Conservation (phyloP, 345 rosid genomes). For the Noccaea caerulescens region DNA sequence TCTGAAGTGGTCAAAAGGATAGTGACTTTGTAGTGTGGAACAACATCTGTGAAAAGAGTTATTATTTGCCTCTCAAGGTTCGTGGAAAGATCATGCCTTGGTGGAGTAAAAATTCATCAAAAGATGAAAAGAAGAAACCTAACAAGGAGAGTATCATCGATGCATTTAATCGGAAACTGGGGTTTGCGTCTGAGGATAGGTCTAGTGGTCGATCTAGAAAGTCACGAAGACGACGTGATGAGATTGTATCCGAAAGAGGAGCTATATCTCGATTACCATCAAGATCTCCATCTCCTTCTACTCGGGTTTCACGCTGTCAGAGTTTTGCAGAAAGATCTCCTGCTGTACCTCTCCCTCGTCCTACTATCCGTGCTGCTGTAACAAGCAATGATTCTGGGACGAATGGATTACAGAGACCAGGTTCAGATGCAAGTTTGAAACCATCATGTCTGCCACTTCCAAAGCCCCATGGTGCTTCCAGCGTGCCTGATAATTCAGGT, state of each 20-base stretch:
- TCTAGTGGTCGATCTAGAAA: conserved; percentile 53
- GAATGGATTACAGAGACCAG: conserved; percentile 52
- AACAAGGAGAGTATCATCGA: conserved; percentile 76
- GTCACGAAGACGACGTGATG: conserved; percentile 52
- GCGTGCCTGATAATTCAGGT: conserved; percentile 50
- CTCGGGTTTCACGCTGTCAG: conserved; percentile 75
- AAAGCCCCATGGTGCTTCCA: conserved; percentile 56
- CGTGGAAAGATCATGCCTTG: conserved; percentile 49
- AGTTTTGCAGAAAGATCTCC: conserved; percentile 74
- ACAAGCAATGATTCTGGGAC: conserved; percentile 58
- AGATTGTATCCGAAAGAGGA: conserved; percentile 65
- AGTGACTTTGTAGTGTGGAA: conserved; percentile 29
- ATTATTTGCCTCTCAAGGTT: conserved; percentile 24
- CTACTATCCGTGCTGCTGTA: conserved; percentile 49
- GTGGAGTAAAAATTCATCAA: conserved; percentile 78
- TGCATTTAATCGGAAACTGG: conserved; percentile 64
- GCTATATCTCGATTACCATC: conserved; percentile 70
- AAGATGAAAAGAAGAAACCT: conserved; percentile 75
- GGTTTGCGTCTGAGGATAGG: conserved; percentile 60
- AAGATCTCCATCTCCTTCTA: conserved; percentile 75
- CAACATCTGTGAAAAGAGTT: conserved; percentile 24
- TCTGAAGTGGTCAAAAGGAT: conserved; percentile 37
- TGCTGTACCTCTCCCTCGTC: conserved; percentile 90
- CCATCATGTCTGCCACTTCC: conserved; percentile 67
- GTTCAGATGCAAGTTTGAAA: conserved; percentile 52